Percentiles rank a stretch among this genome's conserved stretches.
These are phyloP conservation scores for Dactylonectria macrodidyma DNA, from an alignment of 2,329 filamentous ascomycete species.

Conservation along the genomic window DNA sequence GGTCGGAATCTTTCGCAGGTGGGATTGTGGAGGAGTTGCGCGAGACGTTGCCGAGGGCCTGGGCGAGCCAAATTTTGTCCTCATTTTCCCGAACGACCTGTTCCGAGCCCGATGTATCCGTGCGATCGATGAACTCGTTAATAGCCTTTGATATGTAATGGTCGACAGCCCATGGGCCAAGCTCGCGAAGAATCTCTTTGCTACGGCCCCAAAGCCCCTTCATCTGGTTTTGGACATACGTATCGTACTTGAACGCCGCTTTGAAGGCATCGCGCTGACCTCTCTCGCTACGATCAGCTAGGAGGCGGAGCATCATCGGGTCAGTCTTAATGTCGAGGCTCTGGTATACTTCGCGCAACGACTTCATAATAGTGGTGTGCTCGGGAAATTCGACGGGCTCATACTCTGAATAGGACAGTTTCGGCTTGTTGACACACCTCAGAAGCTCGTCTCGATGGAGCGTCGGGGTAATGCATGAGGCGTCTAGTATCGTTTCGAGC, in stretches of 20 bases:
- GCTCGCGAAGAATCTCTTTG: slow-evolving; percentile 65
- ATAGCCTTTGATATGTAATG: slow-evolving; percentile 72
- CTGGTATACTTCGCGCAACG: slow-evolving; percentile 58
- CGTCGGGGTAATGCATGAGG: slow-evolving; percentile 78
- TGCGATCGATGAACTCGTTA: slow-evolving; percentile 48
- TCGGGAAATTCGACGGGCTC: slow-evolving; percentile 18
- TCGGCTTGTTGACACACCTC: slow-evolving; percentile 77
- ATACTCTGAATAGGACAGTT: slow-evolving; percentile 60
- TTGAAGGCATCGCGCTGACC: slow-evolving; percentile 56
- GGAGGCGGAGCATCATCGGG: slow-evolving; percentile 69
- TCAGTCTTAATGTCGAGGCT: slow-evolving; percentile 72
- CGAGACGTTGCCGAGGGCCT: slow-evolving; percentile 58
- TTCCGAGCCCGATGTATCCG: slow-evolving; percentile 39
- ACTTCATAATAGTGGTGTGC: slow-evolving; percentile 57
- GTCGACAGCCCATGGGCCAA: slow-evolving; percentile 80
- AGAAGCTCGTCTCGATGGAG: slow-evolving; percentile 79
- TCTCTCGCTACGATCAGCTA: slow-evolving; percentile 57
- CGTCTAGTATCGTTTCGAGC: slow-evolving; percentile 80
- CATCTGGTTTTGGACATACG: slow-evolving; percentile 70
- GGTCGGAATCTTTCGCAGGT: slow-evolving; percentile 37
- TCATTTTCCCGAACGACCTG: slow-evolving; percentile 61
- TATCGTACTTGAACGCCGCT: slow-evolving; percentile 61
- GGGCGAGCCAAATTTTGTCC: slow-evolving; percentile 70
- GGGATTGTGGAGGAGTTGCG: slow-evolving; percentile 21
- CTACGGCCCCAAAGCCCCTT: slow-evolving; percentile 67